Percentiles rank a stretch among this genome's conserved stretches.
These are phyloP conservation scores for Excoecaria agallocha DNA, from an alignment of 345 rosid species.

Conservation along the genomic window DNA sequence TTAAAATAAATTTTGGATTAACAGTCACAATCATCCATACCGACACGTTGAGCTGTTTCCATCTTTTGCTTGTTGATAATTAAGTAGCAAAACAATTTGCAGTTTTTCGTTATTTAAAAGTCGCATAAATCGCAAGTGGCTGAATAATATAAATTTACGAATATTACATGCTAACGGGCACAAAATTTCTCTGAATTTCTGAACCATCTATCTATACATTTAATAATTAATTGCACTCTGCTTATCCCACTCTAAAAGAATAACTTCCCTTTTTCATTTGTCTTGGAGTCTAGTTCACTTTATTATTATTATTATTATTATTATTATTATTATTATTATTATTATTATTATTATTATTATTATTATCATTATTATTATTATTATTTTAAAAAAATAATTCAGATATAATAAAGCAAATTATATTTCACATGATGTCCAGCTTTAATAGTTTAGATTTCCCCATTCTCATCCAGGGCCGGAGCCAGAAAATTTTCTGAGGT, in stretches of 20 bases:
- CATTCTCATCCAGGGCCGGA: too few relatives aligned
- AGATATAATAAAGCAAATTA: too few relatives aligned
- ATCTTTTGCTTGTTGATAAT: not conserved
- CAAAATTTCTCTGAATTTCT: not conserved
- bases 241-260: not conserved
- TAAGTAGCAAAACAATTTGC: not conserved
- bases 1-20: not conserved
- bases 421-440: too few relatives aligned
- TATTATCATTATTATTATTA: too few relatives aligned
- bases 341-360: too few relatives aligned
- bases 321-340: too few relatives aligned
- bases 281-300: too few relatives aligned
- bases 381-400: too few relatives aligned
- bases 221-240: not conserved
- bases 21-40: not conserved
- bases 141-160: not conserved
- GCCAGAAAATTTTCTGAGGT: too few relatives aligned
- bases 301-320: too few relatives aligned
- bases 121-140: not conserved
- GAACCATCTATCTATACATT: not conserved
- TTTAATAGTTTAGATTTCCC: too few relatives aligned
- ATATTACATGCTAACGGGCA: not conserved
- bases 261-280: too few relatives aligned
- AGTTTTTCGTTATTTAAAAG: not conserved
- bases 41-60: not conserved